Conservation (phyloP, 1,284 basidiomycete genomes). For the Puccinia coronata region DNA sequence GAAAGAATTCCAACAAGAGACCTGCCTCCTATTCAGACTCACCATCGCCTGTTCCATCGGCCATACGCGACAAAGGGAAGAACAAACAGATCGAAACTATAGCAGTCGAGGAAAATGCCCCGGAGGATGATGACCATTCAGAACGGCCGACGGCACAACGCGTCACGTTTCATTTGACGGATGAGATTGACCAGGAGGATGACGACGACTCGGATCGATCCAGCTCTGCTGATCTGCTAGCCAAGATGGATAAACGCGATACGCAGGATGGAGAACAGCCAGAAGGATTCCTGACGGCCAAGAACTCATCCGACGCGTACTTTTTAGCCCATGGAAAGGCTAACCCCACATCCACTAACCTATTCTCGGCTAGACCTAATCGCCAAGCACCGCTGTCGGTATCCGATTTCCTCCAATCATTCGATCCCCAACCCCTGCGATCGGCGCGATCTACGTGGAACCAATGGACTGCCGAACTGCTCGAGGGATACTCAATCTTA, state of each 20-base stretch:
- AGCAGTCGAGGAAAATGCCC: too few species aligned
- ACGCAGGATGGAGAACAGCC: background rate
- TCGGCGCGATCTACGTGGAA: slow-evolving; percentile 63
- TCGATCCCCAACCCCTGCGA: slow-evolving; percentile 51
- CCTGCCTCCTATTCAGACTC: too few species aligned
- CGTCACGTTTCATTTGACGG: slow-evolving; percentile 5
- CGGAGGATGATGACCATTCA: too few species aligned
- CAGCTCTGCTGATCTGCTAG: background rate
- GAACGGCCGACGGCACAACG: slow-evolving; percentile 4
- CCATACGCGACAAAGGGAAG: too few species aligned
- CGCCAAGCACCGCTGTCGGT: slow-evolving; percentile 61
- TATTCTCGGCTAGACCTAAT: slow-evolving; percentile 71
- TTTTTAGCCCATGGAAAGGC: slow-evolving; percentile 70
- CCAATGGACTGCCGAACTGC: slow-evolving; percentile 71
- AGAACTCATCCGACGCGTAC: slow-evolving; percentile 73
- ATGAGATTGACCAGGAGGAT: slow-evolving; percentile 4
- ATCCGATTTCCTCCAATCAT: slow-evolving; percentile 54
- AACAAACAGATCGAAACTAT: too few species aligned
- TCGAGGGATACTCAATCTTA: slow-evolving; percentile 78
- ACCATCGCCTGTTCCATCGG: too few species aligned
- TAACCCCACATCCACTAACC: slow-evolving; percentile 71
- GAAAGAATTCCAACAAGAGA: too few species aligned
- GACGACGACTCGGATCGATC: slow-evolving; percentile 21
- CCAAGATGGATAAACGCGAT: background rate
- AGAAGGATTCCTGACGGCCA: slow-evolving; percentile 9